Base-by-base conservation (phyloP, 2,329 filamentous ascomycete genomes). In the Nothopassalora personata region DNA sequence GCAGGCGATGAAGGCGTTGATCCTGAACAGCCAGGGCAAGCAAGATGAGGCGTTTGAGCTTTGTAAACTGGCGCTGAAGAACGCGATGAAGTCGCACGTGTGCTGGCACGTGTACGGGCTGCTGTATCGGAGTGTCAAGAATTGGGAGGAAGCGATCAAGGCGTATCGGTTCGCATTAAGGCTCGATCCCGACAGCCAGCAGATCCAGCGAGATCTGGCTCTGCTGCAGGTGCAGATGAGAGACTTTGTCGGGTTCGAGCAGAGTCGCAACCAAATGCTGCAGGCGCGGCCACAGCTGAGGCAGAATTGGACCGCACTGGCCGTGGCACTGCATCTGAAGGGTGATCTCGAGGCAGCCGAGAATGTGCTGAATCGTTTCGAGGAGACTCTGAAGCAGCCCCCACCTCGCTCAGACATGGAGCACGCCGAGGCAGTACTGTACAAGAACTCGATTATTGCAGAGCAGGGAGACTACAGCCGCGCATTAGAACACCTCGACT, bases 101-200 rank as follows among this genome's bases (percentile, higher is more conserved):
- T 97, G 92, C 81, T 99, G 94, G 94, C 95, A 99, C 76, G 94
- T 99, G 61, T 99, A 97, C 74, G 94, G 95, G 33, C 78, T 99
- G 67, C 83, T 99, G 53, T 97, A 96, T 77, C 87, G 93, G 54
- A 88, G 90, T 52, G 88, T 89, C 72, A 97, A 97, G 82, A 97
- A 99, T 77, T 97, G 95, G 69, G 94, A 97, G 75, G 94, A 97
- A 78, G 93, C 95, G 9, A 97, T 97, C 79, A 97, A 97, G 81
- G 95, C 94, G 59, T 99, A 99, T 81, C 95, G 96, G 74, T 96
- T 96, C 75, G 94, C 94, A 15, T 80, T 99, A 68, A 87, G 86
- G 72, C 83, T 97, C 60, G 94, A 99, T 71, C 93, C 95, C n/a
- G 91, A 96, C 23, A 96, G 91, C 13, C 82, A 86, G 63, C 93